Evolutionary conservation across 2,329 filamentous ascomycete genomes (phyloP).

Genomic region (Curvularia lunata): DNA sequence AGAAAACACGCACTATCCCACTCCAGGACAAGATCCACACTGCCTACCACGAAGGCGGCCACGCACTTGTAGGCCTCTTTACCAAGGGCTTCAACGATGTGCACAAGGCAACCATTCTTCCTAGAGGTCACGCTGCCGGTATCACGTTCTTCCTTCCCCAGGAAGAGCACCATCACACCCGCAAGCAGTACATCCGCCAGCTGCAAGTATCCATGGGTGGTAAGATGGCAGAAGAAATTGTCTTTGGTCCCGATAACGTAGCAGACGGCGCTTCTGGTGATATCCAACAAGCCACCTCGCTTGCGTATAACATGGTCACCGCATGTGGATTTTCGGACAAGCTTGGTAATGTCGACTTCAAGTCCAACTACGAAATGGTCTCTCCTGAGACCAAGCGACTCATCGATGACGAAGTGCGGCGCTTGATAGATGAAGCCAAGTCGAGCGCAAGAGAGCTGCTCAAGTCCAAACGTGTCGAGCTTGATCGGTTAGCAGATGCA

Average conservation of each 20-base stretch:
- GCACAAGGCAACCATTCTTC: constrained; percentile 97
- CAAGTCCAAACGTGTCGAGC: constrained; percentile 76
- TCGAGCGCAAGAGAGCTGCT: constrained; percentile 75
- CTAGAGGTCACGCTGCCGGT: constrained; percentile 83
- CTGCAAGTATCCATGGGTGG: constrained; percentile 85
- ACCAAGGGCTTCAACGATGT: constrained; percentile 76
- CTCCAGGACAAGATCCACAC: constrained; percentile 94
- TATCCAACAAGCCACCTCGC: constrained; percentile 78
- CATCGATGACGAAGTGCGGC: constrained; percentile 88
- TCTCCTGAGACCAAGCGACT: constrained; percentile 84
- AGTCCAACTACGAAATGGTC: constrained; percentile 77
- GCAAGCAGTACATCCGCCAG: constrained; percentile 78
- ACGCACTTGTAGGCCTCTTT: constrained; percentile 88
- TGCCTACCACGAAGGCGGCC: constrained; percentile 95
- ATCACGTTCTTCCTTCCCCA: constrained; percentile 90
- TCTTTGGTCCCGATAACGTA: constrained; percentile 89
- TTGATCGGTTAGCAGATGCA: constrained; percentile 86
- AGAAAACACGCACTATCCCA: constrained; percentile 85
- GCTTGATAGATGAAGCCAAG: constrained; percentile 81
- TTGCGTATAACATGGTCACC: constrained; percentile 88
- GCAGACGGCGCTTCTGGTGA: constrained; percentile 87
- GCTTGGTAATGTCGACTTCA: constrained; percentile 89
- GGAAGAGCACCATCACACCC: constrained; percentile 81
- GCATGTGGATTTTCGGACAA: constrained; percentile 85
- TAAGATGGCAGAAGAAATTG: constrained; percentile 88